Percentiles rank a stretch among this genome's conserved stretches.
Evolutionary conservation across 495 filamentous ascomycete genomes (phyloP).

Genomic region (Aspergillus indologenus): DNA sequence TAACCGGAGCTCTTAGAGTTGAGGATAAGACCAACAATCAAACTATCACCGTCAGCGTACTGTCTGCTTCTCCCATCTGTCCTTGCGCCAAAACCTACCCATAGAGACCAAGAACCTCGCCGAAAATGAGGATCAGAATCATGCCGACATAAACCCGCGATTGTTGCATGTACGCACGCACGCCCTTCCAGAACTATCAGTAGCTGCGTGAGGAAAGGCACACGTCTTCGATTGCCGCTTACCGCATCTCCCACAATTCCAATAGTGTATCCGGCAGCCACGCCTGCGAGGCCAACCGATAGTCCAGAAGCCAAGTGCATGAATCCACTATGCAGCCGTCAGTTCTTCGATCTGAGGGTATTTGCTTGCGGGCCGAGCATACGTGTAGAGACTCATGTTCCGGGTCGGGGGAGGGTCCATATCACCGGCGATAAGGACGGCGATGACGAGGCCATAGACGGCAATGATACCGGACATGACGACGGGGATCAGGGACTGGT

Average conservation of each 20-base stretch:
- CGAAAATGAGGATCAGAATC: constrained; percentile 98
- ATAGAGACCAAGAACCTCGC: constrained; percentile 94
- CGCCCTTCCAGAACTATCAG: constrained; percentile 55
- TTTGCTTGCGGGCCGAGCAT: constrained; percentile 26
- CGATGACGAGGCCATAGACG: constrained; percentile 94
- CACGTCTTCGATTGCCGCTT: constrained; percentile 20
- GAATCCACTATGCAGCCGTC: constrained; percentile 59
- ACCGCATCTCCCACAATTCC: constrained; percentile 90
- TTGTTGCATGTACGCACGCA: constrained; percentile 92
- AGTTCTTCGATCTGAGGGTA: not conserved
- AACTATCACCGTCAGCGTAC: constrained; percentile 36
- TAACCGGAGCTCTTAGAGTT: constrained; percentile 32
- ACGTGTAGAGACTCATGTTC: constrained; percentile 81
- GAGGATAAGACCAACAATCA: constrained; percentile 57
- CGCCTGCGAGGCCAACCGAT: constrained; percentile 83
- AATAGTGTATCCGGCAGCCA: constrained; percentile 97
- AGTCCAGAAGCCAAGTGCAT: constrained; percentile 92
- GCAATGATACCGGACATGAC: constrained; percentile 99
- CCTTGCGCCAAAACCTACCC: constrained; percentile 59
- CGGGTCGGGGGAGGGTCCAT: constrained; percentile 61
- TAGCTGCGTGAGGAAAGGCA: constrained; percentile 1
- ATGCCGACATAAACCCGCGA: constrained; percentile 95
- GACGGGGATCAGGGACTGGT: constrained; percentile 85
- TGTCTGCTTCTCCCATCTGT: not conserved
- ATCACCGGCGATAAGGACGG: constrained; percentile 88